Base-by-base conservation (phyloP, 2,329 filamentous ascomycete genomes). In the Ophiostoma populinum region DNA sequence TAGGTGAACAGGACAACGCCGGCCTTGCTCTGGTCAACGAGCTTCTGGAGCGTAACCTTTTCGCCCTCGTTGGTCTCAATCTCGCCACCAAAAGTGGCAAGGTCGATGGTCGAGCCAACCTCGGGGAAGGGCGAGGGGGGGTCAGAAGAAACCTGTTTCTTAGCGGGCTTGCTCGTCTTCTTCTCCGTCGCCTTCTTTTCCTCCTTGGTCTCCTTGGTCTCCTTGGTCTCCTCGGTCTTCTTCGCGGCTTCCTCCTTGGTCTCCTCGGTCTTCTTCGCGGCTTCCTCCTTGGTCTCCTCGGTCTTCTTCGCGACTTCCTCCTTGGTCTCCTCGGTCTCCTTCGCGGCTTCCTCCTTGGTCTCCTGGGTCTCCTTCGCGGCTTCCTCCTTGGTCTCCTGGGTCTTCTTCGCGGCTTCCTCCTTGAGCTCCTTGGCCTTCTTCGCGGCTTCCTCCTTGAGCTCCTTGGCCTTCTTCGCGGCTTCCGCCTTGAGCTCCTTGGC, bases 1-100 rank as follows among this genome's bases (percentile, higher is more conserved):
- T 95, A 95, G 21, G 86, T 94, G 56, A 98, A 94, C 20, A 95
- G 61, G 22, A 93, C 82, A 28, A 95, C 79, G 18, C 87, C 90
- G 24, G 70, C 65, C 58, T 81, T 75, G 67, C 85, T 92, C 51
- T 79, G 70, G 34, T 83, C 77, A 32, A 94, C 68, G 17, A 98
- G 72, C 47, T 74, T 64, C 59, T 82, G 78, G 40, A 98, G 62
- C 2, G 74, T 83, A 6, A 79, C 85, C 59, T 78, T 80, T 36
- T 66, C 61, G 48, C 85, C 85, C 43, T 92, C 82, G 45, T 95
- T 75, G 42, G 78, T 90, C 62, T 90, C 73, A 43, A 98, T 60
- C 51, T 90, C 75, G 43, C 70, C 71, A 44, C 72, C 72, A 48
- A 77, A 76, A 39, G 55, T 61, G 27, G 70, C 66, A 30, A 76